Base-by-base conservation (phyloP, 768 basidiomycete genomes). In the Hydnomerulius pinastri region DNA sequence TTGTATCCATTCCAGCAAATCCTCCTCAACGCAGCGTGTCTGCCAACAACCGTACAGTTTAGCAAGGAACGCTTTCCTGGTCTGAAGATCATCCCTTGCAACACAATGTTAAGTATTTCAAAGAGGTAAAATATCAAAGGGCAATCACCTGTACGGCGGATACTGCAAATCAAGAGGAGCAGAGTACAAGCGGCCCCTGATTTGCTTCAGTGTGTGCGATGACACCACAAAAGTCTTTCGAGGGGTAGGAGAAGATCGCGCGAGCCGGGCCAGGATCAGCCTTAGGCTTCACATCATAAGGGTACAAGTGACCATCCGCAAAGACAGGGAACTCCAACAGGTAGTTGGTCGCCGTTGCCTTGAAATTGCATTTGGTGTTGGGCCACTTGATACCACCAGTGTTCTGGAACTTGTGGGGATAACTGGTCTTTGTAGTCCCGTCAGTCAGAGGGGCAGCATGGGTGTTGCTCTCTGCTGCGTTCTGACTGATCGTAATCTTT, bases 261-360 rank as follows among this genome's bases (percentile, higher is more conserved):
- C 43, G 43, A 24, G 43, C 43, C 30, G 43, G 29, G 25, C 43
- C 43, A 25, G 43, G 29, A 17, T 43, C 28, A 8, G 27, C 11
- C 43, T 43, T 43, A 12, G 43, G 43, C 17, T 33, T 28, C 29
- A 27, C 15, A 20, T 33, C 43, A 21, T 13, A 45, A 10, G 43
- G 28, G 18, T 45, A 45, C 29, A 44, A 18, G 30, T 44, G 43
- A 21, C 43, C 43, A 23, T 45, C 43, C 11, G 43, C 13, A 24
- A 32, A 45, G n/a, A 45, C 30, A 13, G 43, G 41, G 18, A 45
- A 45, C 30, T 33, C 43, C 43, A 45, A 24, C 8, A 45, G 18
- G 28, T 10, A 32, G 30, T 32, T 39, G 23, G 17, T 39, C 23
- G 20, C 4, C 10, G 36, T 21, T 5, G 36, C 36, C 4, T 17